Conservation (phyloP, 345 rosid species). For the Angophora floribunda region DNA sequence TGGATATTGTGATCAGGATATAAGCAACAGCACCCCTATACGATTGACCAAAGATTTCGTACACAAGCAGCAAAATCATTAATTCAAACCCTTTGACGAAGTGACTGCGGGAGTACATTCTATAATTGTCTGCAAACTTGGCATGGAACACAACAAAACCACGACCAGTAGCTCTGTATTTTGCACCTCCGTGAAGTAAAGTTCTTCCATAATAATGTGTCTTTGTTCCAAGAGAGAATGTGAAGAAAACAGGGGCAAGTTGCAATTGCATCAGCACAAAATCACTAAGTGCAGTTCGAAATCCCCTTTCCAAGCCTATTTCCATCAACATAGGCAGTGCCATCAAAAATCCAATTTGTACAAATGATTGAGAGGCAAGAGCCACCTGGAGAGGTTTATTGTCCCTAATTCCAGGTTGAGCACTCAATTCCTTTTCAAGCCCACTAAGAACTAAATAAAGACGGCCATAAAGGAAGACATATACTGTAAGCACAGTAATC, state of each 20-base stretch:
- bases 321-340: slow-evolving; percentile 99
- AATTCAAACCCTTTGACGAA: slow-evolving; percentile 96
- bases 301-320: slow-evolving; percentile 94
- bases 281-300: slow-evolving; percentile 91
- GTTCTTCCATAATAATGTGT: slow-evolving; percentile 97
- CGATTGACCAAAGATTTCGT: slow-evolving; percentile 74
- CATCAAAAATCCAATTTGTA: slow-evolving; percentile 94
- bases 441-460: slow-evolving; percentile 98
- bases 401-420: slow-evolving; percentile 69
- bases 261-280: slow-evolving; percentile 95
- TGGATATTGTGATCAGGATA: slow-evolving; percentile 76
- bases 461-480: slow-evolving; percentile 97
- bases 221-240: slow-evolving; percentile 98
- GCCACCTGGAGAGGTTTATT: slow-evolving; percentile 96
- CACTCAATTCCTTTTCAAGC: slow-evolving; percentile 71
- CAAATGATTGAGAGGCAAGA: slow-evolving; percentile 97
- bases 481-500: slow-evolving; percentile 95
- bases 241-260: slow-evolving; percentile 93
- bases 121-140: slow-evolving; percentile 95
- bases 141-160: slow-evolving; percentile 99
- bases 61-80: slow-evolving; percentile 87
- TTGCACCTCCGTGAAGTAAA: slow-evolving; percentile 95
- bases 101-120: slow-evolving; percentile 97
- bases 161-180: slow-evolving; percentile 93
- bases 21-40: slow-evolving; percentile 88